phyloP scores from a whole-genome alignment of 352 stramenopile genomes.

The Peronosclerospora sorghi region DNA sequence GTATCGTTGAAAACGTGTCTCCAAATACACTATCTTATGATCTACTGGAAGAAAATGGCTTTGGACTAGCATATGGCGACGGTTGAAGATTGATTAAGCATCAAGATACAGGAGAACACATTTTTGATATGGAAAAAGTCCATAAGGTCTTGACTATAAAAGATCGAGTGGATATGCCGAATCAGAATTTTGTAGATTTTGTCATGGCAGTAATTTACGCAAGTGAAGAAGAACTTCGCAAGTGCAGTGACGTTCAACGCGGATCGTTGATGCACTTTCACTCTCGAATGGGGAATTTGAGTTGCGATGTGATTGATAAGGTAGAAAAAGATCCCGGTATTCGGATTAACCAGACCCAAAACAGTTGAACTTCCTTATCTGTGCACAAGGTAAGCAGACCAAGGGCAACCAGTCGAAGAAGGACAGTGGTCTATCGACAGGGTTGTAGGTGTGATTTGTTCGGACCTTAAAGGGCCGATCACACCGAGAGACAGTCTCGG shows the following conservation, averaged over 20 bases:
- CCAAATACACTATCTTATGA: not conserved
- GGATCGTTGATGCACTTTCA: constrained; percentile 2
- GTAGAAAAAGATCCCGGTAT: not conserved
- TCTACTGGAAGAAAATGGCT: too few relatives aligned
- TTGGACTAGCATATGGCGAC: not conserved
- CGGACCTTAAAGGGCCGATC: too few relatives aligned
- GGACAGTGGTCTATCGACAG: too few relatives aligned
- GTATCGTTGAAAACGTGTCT: not conserved
- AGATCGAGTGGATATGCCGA: not conserved
- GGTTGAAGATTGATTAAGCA: too few relatives aligned
- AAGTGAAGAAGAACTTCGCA: not conserved
- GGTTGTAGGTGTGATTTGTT: too few relatives aligned
- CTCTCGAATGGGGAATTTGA: not conserved
- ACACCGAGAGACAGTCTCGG: too few relatives aligned
- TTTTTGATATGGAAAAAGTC: not conserved
- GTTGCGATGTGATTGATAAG: not conserved
- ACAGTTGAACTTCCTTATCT: constrained; percentile 1
- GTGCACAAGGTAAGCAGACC: too few relatives aligned
- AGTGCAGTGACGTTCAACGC: not conserved
- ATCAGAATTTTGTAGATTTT: not conserved
- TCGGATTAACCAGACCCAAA: not conserved
- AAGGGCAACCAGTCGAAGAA: too few relatives aligned
- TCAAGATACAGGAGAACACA: not conserved
- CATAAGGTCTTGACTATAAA: not conserved
- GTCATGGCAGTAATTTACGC: not conserved